Percentiles rank a stretch among this genome's conserved stretches.
Conservation (phyloP, 345 rosid species). For the Linum trigynum region DNA sequence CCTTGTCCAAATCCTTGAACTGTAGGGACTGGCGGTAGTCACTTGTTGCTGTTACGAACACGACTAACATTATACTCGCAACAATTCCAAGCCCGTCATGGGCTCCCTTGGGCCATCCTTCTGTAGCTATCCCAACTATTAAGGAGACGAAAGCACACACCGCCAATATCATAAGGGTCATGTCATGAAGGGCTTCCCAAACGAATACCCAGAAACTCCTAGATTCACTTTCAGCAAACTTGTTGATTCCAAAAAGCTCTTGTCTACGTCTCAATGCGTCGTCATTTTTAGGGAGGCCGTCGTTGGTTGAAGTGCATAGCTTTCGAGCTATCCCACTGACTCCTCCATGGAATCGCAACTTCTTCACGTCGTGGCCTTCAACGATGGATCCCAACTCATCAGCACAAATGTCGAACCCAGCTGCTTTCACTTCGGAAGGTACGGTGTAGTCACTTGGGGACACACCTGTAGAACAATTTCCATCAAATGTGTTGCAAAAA, state of each 20-base stretch:
- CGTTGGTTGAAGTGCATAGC: conserved; percentile 42
- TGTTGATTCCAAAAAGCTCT: conserved; percentile 69
- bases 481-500: not conserved
- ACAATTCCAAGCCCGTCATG: conserved; percentile 93
- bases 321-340: conserved; percentile 58
- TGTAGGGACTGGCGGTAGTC: conserved; percentile 90
- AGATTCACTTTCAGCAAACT: conserved; percentile 60
- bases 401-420: conserved; percentile 71
- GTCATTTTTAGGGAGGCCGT: conserved; percentile 42
- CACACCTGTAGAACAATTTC: conserved; percentile 37
- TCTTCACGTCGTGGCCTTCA: conserved; percentile 73
- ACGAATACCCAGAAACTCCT: conserved; percentile 71
- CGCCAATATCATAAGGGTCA: conserved; percentile 89
- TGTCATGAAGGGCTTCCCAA: conserved; percentile 94
- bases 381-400: conserved; percentile 82
- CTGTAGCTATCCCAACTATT: conserved; percentile 81
- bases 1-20: conserved; percentile 78
- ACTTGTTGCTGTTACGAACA: conserved; percentile 75
- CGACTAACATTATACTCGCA: conserved; percentile 76
- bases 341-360: conserved; percentile 66
- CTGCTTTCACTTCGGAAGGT: conserved; percentile 77
- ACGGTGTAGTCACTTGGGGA: conserved; percentile 60
- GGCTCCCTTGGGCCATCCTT: conserved; percentile 94
- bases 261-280: conserved; percentile 40
- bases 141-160: conserved; percentile 77